Evolutionary conservation across 768 basidiomycete species (phyloP).

Genomic region (Strobilomyces confusus): DNA sequence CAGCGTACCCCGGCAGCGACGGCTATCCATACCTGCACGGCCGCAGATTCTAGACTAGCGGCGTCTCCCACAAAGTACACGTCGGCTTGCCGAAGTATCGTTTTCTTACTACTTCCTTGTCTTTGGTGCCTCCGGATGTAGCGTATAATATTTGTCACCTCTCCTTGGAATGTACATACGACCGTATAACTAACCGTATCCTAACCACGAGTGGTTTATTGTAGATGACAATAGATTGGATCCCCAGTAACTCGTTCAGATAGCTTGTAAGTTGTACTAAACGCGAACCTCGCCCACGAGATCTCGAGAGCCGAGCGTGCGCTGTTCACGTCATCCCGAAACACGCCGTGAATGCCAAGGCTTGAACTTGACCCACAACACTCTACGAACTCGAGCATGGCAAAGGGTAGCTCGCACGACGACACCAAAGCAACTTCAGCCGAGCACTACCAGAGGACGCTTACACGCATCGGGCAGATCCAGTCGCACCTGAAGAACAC

Average conservation of each 20-base stretch:
- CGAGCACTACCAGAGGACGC: constrained; percentile 56
- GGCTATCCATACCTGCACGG: constrained; percentile 9
- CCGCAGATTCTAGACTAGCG: constrained; percentile 7
- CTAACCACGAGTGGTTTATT: neutral
- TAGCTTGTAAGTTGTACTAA: too few relatives aligned
- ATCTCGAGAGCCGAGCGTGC: neutral
- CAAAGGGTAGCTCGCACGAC: constrained; percentile 9
- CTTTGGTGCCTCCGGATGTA: constrained; percentile 8
- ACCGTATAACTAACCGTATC: constrained; percentile 6
- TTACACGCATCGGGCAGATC: constrained; percentile 63
- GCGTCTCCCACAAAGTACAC: neutral
- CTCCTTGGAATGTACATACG: constrained; percentile 1
- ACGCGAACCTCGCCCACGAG: too few relatives aligned
- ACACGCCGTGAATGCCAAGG: neutral
- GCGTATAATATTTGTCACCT: constrained; percentile 9
- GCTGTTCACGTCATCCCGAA: too few relatives aligned
- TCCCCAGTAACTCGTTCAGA: too few relatives aligned
- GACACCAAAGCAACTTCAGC: constrained; percentile 27
- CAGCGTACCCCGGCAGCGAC: constrained; percentile 11
- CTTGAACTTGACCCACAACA: neutral
- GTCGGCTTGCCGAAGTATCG: constrained; percentile 5
- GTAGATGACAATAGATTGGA: constrained; percentile 11
- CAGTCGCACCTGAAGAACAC: constrained; percentile 59
- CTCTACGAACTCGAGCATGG: constrained; percentile 13
- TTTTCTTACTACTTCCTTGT: constrained; percentile 4